Conservation (phyloP, 2,329 filamentous ascomycete genomes). For the Colletotrichum noveboracense region DNA sequence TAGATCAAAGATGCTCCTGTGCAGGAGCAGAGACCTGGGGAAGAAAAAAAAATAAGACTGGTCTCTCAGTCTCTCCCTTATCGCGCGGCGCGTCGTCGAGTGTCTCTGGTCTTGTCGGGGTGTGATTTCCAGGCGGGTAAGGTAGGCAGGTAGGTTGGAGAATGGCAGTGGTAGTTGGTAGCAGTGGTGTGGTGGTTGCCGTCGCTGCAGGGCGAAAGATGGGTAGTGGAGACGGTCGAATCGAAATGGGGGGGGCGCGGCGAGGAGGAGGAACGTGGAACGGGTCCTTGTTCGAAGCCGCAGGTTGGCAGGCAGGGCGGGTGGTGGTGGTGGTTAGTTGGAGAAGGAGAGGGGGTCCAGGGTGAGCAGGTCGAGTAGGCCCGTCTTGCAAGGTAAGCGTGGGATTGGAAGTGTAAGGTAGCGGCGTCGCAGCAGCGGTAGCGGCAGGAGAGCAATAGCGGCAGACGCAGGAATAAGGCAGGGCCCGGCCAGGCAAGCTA, state of each 20-base stretch:
- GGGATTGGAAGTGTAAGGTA: not conserved
- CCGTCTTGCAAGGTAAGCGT: not conserved
- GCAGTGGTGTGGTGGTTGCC: conserved; percentile 17
- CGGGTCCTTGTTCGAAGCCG: not conserved
- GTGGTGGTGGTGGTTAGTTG: not conserved
- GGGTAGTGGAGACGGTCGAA: conserved; percentile 14
- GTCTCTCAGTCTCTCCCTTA: conserved; percentile 21
- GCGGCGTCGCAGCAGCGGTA: not conserved
- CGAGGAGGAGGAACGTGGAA: conserved; percentile 7
- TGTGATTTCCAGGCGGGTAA: conserved; percentile 20
- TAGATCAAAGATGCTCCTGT: conserved; percentile 42
- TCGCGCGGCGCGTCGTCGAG: conserved; percentile 28
- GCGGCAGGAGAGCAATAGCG: not conserved
- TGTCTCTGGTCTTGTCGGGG: conserved; percentile 25
- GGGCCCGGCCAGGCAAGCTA: not conserved
- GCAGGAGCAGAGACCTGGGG: conserved; percentile 35
- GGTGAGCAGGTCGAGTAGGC: not conserved
- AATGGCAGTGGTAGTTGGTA: conserved; percentile 17
- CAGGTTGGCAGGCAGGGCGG: not conserved
- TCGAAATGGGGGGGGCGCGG: conserved; percentile 17
- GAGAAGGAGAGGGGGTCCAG: not conserved
- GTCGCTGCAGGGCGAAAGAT: conserved; percentile 22
- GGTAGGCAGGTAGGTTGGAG: conserved; percentile 15
- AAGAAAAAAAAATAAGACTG: conserved; percentile 18
- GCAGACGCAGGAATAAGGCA: not conserved